phyloP scores from a whole-genome alignment of 345 rosid genomes.

The Arabis hirsuta region DNA sequence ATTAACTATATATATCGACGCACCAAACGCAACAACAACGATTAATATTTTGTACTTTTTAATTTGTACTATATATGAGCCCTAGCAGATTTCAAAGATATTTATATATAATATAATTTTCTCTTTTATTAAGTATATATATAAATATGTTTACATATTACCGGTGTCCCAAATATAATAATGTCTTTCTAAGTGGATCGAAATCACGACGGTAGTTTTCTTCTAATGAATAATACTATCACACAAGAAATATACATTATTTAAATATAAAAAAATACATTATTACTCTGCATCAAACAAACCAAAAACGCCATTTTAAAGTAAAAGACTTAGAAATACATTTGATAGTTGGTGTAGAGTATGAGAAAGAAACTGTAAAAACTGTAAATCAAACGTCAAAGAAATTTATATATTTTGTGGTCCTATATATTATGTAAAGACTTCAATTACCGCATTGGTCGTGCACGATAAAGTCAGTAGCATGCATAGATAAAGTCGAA shows the following conservation, averaged over 20 bases:
- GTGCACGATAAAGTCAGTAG: too few relatives aligned
- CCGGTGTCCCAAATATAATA: conserved; percentile 5
- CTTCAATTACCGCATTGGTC: background rate
- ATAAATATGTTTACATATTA: background rate
- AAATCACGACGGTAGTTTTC: background rate
- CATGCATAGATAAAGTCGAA: background rate
- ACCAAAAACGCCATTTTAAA: background rate
- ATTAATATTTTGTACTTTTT: background rate
- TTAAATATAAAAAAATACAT: too few relatives aligned
- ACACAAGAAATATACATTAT: too few relatives aligned
- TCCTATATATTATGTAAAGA: too few relatives aligned
- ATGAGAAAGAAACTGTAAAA: background rate
- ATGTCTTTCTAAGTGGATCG: background rate
- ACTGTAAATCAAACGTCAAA: too few relatives aligned
- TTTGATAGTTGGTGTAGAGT: background rate
- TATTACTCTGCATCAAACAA: background rate
- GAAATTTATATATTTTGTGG: too few relatives aligned
- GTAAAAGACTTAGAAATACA: too few relatives aligned
- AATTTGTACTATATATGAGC: background rate
- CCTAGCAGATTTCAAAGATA: background rate
- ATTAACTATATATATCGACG: background rate
- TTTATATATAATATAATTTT: background rate
- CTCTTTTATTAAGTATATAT: background rate
- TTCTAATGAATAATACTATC: too few relatives aligned
- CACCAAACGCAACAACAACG: conserved; percentile 16